phyloP scores from a whole-genome alignment of 495 filamentous ascomycete species.

The Podospora appendiculata region DNA sequence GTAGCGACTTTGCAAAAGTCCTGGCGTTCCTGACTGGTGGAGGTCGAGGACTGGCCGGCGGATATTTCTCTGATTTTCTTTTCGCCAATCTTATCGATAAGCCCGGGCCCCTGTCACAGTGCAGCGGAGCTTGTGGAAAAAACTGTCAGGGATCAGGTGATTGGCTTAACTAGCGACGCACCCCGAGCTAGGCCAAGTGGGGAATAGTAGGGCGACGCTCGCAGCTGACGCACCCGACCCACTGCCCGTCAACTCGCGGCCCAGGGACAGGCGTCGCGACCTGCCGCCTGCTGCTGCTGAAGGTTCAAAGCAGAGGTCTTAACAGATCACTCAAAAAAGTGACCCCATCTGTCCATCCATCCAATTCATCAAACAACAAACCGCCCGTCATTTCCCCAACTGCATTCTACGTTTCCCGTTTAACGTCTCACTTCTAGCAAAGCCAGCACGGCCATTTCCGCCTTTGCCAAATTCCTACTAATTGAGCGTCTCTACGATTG shows the following conservation, averaged over 20 bases:
- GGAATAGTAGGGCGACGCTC: too few species aligned
- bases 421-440: neutral
- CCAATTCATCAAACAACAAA: constrained; percentile 4
- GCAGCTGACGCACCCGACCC: too few species aligned
- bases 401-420: neutral
- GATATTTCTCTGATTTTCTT: neutral
- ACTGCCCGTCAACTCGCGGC: too few species aligned
- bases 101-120: neutral
- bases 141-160: too few species aligned
- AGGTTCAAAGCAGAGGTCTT: constrained; percentile 4
- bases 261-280: neutral
- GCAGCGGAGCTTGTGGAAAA: too few species aligned
- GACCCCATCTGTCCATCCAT: constrained; percentile 5
- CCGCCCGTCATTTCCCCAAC: neutral
- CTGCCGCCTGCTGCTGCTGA: neutral
- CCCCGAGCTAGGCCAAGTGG: too few species aligned
- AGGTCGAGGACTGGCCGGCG: neutral
- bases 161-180: too few species aligned
- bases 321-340: constrained; percentile 25
- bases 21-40: neutral
- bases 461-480: constrained; percentile 9
- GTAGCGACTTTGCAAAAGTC: neutral
- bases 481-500: constrained; percentile 8
- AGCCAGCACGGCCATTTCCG: too few species aligned
- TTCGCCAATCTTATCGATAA: constrained; percentile 24